Evolutionary conservation across 148 eudicot species (phyloP), one percentile per base, ranked within the genome.

Genomic region (Amaranthus hypochondriacus): DNA sequence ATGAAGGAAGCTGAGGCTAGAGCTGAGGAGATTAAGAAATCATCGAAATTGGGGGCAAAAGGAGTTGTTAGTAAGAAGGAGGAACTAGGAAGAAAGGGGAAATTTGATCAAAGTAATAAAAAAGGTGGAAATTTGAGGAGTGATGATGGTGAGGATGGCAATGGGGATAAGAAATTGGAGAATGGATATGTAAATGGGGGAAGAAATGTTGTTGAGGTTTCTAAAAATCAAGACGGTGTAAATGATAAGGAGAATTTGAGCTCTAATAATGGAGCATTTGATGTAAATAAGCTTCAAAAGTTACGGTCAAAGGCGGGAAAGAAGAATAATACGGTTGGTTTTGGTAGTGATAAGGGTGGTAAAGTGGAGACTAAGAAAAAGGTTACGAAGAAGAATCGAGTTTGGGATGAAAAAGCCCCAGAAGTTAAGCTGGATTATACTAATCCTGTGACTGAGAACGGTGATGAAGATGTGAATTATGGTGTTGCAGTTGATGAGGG

Each of bases 1-100:
- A 96, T 88, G 83, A 83, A 78, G 78, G 99, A 96, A 81, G 97
- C 97, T 10, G 99, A 95, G 76, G 90, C 92, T 51, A 87, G 97
- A 79, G 90, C 96, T 52, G 99, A 90, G 80, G 97, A 92, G 59
- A 73, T 88, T 83, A 95, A 90, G 82, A 92, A 90, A 66, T 84
- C 81, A 58, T 82, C 92, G 1, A 92, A 92, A 76, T 85, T 85
- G 80, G 86, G 86, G 75, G 78, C 64, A 13, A 89, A 86, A 73
- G 83, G 87, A 73, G 83, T 72, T 69, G 77, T 69, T 56, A 78
- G 71, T 77, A 94, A 83, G 85, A 92, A 89, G 81, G 90, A 82
- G 70, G 92, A 88, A 6, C 86, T 80, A 80, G 78, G 75, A 74
- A 88, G 86, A 66, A 92, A 85, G 82, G 72, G 82, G 5, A 83